Conservation (phyloP, 2,329 filamentous ascomycete genomes). For the Ilyonectria robusta region DNA sequence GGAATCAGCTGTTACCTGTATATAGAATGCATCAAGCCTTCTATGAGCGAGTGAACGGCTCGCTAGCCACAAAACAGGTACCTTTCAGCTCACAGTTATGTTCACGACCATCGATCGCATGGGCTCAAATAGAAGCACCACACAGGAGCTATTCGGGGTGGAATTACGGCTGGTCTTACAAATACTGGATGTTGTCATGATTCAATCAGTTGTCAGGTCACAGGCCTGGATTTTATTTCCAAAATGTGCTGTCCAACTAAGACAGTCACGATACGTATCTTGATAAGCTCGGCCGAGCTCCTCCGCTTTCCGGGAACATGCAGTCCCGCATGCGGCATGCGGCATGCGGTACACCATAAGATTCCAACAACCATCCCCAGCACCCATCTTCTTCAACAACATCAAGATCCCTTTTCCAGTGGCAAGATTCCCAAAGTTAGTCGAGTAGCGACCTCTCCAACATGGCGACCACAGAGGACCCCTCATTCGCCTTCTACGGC, state of each 20-base stretch:
- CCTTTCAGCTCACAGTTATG: no score
- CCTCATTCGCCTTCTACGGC: slow-evolving; percentile 55
- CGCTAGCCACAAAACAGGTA: no score
- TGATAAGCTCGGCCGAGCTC: slow-evolving; percentile 25
- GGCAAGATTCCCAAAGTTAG: not conserved
- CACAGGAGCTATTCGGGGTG: not conserved
- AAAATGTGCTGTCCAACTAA: not conserved
- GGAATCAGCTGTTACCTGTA: no score
- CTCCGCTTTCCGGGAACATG: slow-evolving; percentile 23
- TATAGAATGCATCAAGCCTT: no score
- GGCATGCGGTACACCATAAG: not conserved
- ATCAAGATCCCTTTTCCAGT: not conserved
- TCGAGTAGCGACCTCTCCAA: no score
- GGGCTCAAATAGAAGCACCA: not conserved
- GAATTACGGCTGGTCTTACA: not conserved
- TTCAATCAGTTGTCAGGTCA: not conserved
- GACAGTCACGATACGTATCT: slow-evolving; percentile 5
- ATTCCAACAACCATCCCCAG: not conserved
- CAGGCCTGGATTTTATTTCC: not conserved
- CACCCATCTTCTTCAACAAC: not conserved
- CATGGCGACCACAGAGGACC: slow-evolving; percentile 12
- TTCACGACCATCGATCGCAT: no score
- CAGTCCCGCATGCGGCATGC: not conserved
- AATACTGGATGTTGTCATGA: not conserved
- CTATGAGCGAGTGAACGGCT: no score